These are phyloP conservation scores for Candida sp. DNA, from an alignment of 1,139 yeast species.

Conservation along the genomic window DNA sequence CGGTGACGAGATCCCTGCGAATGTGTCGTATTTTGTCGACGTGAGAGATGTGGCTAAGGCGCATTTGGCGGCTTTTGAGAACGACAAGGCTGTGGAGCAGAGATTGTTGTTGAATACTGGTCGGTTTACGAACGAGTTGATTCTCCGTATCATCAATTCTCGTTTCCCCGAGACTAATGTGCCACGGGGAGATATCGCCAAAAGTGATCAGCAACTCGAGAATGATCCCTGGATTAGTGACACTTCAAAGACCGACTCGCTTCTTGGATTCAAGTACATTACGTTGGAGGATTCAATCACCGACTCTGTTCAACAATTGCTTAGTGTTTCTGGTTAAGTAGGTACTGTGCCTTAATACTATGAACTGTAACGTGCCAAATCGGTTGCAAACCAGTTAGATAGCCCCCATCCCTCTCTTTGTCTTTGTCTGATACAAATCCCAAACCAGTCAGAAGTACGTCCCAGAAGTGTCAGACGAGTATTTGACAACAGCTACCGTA, in stretches of 20 bases:
- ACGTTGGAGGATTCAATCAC: conserved; percentile 33
- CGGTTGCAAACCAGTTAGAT: too few species aligned
- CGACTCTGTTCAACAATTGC: conserved; percentile 45
- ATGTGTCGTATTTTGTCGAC: conserved; percentile 36
- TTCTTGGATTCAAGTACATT: conserved; percentile 37
- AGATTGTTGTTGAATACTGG: conserved; percentile 35
- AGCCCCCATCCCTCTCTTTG: too few species aligned
- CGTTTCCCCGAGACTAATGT: conserved; percentile 16
- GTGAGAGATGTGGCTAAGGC: conserved; percentile 60
- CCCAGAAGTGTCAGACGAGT: too few species aligned
- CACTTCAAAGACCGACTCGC: conserved; percentile 26
- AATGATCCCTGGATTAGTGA: too few species aligned
- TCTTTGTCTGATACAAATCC: too few species aligned
- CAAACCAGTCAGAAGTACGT: too few species aligned
- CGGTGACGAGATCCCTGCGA: conserved; percentile 16
- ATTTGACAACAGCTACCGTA: too few species aligned
- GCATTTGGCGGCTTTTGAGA: conserved; percentile 49
- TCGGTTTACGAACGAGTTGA: conserved; percentile 20
- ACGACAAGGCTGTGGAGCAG: conserved; percentile 21
- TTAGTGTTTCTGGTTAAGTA: conserved; percentile 12
- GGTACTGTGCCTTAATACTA: too few species aligned
- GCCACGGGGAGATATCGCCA: conserved; percentile 13
- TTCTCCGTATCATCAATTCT: conserved; percentile 27
- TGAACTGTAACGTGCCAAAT: too few species aligned
- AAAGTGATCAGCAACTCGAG: conserved; percentile 5